A percentile compares a stretch with the other conserved stretches of the same genome.
phyloP scores from a whole-genome alignment of 768 basidiomycete species.

The Mycena leptocephala region DNA sequence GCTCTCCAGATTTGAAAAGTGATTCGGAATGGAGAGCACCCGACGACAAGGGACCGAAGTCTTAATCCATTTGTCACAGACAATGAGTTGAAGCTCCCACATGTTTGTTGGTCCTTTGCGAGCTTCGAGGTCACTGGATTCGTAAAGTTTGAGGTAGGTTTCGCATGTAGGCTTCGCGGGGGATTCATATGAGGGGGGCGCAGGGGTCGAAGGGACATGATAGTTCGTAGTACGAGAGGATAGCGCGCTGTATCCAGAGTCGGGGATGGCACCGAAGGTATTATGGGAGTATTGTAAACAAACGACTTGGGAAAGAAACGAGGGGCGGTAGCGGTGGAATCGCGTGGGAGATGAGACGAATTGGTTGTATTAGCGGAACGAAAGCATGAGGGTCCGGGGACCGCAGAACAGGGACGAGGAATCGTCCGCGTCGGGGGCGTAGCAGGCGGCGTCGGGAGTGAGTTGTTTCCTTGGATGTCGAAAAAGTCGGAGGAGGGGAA shows the following conservation, averaged over 20 bases:
- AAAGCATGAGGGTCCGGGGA: no score
- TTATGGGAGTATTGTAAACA: background rate
- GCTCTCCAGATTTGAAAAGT: background rate
- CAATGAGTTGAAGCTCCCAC: background rate
- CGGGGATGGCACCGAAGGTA: background rate
- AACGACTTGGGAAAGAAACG: background rate
- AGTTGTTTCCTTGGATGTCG: background rate
- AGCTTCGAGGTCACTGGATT: background rate
- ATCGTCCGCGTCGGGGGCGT: no score
- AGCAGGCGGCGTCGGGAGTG: background rate
- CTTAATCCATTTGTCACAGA: background rate
- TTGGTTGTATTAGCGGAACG: no score
- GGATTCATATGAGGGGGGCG: background rate
- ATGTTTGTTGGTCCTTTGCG: background rate
- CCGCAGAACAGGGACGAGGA: no score
- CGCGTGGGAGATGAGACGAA: no score
- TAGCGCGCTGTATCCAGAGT: background rate
- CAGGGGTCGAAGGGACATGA: background rate
- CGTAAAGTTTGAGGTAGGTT: background rate
- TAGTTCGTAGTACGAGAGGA: background rate
- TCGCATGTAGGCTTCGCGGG: background rate
- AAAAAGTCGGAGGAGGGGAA: conserved; percentile 2
- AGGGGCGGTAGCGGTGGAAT: background rate
- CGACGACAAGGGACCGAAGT: background rate
- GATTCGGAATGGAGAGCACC: background rate